Evolutionary conservation across 2,329 filamentous ascomycete species (phyloP).

Genomic region (Endocalyx cinctus): DNA sequence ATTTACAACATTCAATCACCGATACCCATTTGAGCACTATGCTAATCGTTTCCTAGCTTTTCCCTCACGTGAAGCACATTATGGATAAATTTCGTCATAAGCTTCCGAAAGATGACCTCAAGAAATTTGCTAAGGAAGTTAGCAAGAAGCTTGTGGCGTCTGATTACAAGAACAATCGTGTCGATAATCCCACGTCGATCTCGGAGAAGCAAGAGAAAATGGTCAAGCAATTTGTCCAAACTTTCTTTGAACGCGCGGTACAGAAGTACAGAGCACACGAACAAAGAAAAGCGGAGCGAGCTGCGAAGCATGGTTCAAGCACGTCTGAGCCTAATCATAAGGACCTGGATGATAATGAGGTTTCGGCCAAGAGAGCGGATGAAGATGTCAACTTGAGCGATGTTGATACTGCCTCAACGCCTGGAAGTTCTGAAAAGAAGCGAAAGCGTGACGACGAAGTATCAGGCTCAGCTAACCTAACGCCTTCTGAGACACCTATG

Average conservation of each 20-base stretch:
- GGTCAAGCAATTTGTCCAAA: conserved; percentile 76
- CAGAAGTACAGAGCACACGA: conserved; percentile 67
- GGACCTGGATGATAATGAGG: conserved; percentile 14
- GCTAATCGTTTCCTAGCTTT: conserved; percentile 52
- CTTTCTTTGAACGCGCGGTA: conserved; percentile 83
- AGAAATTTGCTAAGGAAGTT: conserved; percentile 61
- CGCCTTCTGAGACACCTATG: conserved; percentile 52
- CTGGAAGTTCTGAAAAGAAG: conserved; percentile 52
- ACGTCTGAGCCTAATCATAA: conserved; percentile 19
- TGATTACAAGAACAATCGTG: conserved; percentile 86
- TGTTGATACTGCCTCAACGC: conserved; percentile 38
- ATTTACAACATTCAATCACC: too few species aligned
- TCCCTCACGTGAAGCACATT: conserved; percentile 78
- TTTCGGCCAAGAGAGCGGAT: conserved; percentile 20
- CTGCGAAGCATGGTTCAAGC: conserved; percentile 21
- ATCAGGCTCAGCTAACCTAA: conserved; percentile 37
- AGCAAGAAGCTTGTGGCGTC: conserved; percentile 87
- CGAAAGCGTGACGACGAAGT: conserved; percentile 55
- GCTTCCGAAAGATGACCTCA: conserved; percentile 73
- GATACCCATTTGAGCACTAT: too few species aligned
- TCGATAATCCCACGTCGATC: conserved; percentile 72
- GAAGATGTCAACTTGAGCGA: conserved; percentile 34
- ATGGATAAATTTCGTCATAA: conserved; percentile 84
- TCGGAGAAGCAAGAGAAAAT: conserved; percentile 74
- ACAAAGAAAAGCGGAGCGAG: conserved; percentile 52